phyloP scores from a whole-genome alignment of 768 basidiomycete species.

The Podaxis sp. region DNA sequence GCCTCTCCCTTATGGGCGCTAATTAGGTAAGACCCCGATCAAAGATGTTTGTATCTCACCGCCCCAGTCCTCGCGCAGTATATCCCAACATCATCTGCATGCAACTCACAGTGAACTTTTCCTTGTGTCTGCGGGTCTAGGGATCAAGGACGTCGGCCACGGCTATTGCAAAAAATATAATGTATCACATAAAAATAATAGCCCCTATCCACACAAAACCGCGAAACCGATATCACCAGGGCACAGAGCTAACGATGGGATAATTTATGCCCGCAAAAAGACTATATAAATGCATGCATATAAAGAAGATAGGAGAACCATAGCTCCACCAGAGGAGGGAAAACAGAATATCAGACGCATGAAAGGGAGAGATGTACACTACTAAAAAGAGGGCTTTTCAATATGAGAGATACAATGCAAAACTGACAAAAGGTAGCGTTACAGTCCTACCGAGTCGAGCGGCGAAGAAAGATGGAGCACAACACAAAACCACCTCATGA shows the following conservation, averaged over 20 bases:
- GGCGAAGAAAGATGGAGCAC: neutral
- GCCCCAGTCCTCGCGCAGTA: neutral
- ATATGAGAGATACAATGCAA: conserved; percentile 4
- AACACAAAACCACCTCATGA: neutral
- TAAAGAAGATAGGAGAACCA: conserved; percentile 7
- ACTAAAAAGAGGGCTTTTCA: conserved; percentile 2
- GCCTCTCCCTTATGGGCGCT: neutral
- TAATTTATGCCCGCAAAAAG: neutral
- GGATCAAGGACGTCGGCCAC: neutral
- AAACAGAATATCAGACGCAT: neutral
- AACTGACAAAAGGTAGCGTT: neutral
- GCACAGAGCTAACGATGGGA: neutral
- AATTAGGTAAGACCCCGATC: conserved; percentile 3
- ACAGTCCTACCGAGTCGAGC: conserved; percentile 8
- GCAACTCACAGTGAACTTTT: neutral
- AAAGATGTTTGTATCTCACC: neutral
- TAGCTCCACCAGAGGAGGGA: conserved; percentile 8
- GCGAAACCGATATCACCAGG: conserved; percentile 2
- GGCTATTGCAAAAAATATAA: neutral
- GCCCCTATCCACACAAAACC: conserved; percentile 12
- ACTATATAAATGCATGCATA: neutral
- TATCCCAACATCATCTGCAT: neutral
- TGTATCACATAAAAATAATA: conserved; percentile 13
- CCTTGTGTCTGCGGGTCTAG: neutral
- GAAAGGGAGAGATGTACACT: neutral